phyloP scores from a whole-genome alignment of 345 rosid species.

The Pistacia vera region DNA sequence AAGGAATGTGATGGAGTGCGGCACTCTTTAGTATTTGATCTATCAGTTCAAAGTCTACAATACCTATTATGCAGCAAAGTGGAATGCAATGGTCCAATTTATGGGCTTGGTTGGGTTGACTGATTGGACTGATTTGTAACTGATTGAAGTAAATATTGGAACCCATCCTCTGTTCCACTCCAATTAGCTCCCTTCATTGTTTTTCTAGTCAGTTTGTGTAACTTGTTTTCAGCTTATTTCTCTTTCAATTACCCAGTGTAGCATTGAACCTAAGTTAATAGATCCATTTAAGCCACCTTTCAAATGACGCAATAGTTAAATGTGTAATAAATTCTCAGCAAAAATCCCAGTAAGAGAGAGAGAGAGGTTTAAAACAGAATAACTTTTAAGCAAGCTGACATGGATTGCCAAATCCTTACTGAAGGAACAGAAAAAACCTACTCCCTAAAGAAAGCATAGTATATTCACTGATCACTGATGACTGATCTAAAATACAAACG shows the following conservation, averaged over 20 bases:
- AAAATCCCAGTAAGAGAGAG: background rate
- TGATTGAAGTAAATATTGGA: background rate
- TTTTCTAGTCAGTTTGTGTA: background rate
- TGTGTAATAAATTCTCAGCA: background rate
- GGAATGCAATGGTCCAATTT: background rate
- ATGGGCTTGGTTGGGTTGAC: background rate
- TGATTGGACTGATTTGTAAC: background rate
- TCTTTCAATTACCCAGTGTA: background rate
- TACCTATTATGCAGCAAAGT: background rate
- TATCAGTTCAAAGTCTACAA: background rate
- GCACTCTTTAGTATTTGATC: background rate
- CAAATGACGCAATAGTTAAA: background rate
- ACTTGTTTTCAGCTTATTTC: background rate
- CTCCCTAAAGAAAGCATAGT: slow-evolving; percentile 1
- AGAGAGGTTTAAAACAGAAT: background rate
- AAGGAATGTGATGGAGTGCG: background rate
- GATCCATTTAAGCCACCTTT: background rate
- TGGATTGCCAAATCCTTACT: background rate
- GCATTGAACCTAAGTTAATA: background rate
- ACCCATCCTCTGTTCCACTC: background rate
- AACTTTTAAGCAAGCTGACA: background rate
- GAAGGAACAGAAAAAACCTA: background rate
- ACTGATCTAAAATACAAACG: background rate
- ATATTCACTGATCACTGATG: background rate
- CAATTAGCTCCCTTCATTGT: background rate